phyloP scores from a whole-genome alignment of 2,329 filamentous ascomycete genomes.

The Sclerotinia trifoliorum region DNA sequence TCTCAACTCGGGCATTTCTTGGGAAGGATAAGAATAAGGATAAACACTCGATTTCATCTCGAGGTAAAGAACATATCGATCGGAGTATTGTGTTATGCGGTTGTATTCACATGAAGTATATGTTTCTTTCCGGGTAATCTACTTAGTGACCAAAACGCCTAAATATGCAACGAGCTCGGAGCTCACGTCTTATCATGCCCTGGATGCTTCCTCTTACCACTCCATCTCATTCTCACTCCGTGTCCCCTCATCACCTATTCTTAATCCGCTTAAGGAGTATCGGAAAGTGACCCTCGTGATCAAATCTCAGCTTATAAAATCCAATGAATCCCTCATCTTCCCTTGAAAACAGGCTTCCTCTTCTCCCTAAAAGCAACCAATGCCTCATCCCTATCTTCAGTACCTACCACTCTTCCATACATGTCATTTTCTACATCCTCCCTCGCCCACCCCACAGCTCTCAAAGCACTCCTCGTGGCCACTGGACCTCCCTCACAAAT shows the following conservation, averaged over 20 bases:
- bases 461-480: conserved; percentile 74
- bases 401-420: conserved; percentile 79
- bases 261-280: background rate
- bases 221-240: background rate
- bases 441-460: conserved; percentile 70
- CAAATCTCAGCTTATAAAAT: background rate
- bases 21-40: background rate
- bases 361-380: conserved; percentile 80
- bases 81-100: background rate
- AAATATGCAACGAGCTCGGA: background rate
- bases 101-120: too few species aligned
- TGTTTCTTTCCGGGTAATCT: background rate
- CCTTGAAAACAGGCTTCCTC: conserved; percentile 67
- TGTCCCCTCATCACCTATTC: too few species aligned
- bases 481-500: conserved; percentile 90
- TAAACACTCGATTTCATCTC: background rate
- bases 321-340: conserved; percentile 37
- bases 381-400: conserved; percentile 85
- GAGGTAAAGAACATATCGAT: background rate
- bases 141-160: background rate
- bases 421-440: conserved; percentile 83
- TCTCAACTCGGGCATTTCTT: too few species aligned
- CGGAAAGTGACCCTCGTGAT: background rate
- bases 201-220: background rate
- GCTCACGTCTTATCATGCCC: background rate